Evolutionary conservation across 2,329 filamentous ascomycete species (phyloP), one percentile per base, ranked within the genome.

Genomic region (Stemphylium vesicarium): DNA sequence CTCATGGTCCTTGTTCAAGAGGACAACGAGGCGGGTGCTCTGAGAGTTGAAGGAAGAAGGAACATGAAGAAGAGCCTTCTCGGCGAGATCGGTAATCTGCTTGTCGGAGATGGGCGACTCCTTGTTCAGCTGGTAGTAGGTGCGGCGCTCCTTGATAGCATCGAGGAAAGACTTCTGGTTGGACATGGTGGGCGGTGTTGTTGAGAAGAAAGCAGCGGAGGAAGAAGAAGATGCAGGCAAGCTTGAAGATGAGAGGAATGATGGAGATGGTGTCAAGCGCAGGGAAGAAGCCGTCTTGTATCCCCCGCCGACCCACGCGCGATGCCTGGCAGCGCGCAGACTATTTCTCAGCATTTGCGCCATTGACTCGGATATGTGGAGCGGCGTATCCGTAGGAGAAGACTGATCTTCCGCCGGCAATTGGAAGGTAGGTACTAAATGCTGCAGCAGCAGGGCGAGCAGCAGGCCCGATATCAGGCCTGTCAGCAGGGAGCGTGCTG

Each of bases 31-130:
- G 56, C 93, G 88, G 64, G 90, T 89, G 64, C 87, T 87, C 81
- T 96, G 93, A 37, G 87, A 90, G 86, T 97, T 96, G 88, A 96
- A 97, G 62, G 88, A 87, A 47, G 85, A 89, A 37, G 93, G 93
- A 1, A 88, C 82, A 75, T 92, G 82, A 56, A 85, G 80, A 64
- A 95, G 80, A 50, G 86, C 81, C 53, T 79, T 69, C 47, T 79
- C 74, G 53, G 79, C 83, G 71, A 93, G 85, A 67, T 89, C 84
- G 69, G 84, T 78, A 76, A 93, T 80, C 69, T 84, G 81, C 50
- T 78, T 75, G 64, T 82, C 81, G 66, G 81, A 74, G 74, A 88
- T 80, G 70, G 85, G 71, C 22, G 88, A 81, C 58, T 84, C 78
- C 78, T 88, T 88, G 80, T 80, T 84, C 53, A 91, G 84, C 47